Evolutionary conservation across 345 rosid species (phyloP).

Genomic region (Rhodamnia rubescens): DNA sequence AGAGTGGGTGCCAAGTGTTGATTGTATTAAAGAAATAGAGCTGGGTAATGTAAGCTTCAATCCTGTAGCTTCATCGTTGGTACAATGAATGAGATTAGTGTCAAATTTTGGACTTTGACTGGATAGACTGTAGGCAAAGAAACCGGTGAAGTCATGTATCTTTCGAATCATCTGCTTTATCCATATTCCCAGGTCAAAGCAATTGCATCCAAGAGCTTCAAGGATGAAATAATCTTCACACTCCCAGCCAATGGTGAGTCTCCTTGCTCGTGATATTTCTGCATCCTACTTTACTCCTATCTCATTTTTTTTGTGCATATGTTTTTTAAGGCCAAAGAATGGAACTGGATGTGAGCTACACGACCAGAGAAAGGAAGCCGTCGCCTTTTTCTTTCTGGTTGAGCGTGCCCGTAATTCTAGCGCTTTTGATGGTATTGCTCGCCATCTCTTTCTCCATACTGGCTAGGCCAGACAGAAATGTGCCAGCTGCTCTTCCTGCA

Average conservation of each 20-base stretch:
- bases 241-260: slow-evolving; percentile 74
- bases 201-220: slow-evolving; percentile 29
- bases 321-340: slow-evolving; percentile 52
- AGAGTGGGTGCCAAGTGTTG: not conserved
- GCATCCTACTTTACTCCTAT: not conserved
- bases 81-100: not conserved
- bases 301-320: not conserved
- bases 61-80: not conserved
- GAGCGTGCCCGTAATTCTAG: slow-evolving; percentile 8
- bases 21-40: not conserved
- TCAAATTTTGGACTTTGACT: not conserved
- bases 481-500: slow-evolving; percentile 11
- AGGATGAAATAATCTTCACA: slow-evolving; percentile 44
- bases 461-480: slow-evolving; percentile 7
- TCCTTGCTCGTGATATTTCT: not conserved
- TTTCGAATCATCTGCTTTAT: not conserved
- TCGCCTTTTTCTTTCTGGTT: slow-evolving; percentile 6
- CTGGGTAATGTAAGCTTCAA: not conserved
- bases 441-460: slow-evolving; percentile 6
- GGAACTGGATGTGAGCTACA: slow-evolving; percentile 47
- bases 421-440: slow-evolving; percentile 6
- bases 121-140: not conserved
- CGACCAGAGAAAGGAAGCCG: slow-evolving; percentile 14
- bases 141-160: not conserved
- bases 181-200: slow-evolving; percentile 41